These are phyloP conservation scores for Cicer bijugum DNA, from an alignment of 306 rosid species.

Conservation along the genomic window DNA sequence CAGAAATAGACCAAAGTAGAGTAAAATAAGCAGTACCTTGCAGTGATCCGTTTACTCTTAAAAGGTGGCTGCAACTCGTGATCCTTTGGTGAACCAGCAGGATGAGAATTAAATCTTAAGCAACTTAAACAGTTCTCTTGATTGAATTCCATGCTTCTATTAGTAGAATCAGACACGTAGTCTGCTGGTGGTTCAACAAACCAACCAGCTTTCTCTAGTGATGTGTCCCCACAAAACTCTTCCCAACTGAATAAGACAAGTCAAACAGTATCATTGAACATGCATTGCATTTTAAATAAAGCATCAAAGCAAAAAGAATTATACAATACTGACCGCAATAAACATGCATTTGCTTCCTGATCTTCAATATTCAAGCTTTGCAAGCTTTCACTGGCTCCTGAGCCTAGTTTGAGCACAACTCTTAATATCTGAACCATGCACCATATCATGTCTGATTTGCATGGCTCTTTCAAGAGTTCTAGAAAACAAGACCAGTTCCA, in stretches of 20 bases:
- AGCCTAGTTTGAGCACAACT: constrained; percentile 62
- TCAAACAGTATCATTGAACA: constrained; percentile 35
- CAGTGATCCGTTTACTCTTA: constrained; percentile 54
- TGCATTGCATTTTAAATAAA: constrained; percentile 31
- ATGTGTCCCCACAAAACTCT: constrained; percentile 74
- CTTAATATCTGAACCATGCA: constrained; percentile 62
- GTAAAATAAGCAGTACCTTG: constrained; percentile 49
- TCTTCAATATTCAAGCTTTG: constrained; percentile 52
- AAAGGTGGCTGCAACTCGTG: constrained; percentile 55
- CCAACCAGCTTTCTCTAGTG: constrained; percentile 72
- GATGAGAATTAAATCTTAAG: constrained; percentile 45
- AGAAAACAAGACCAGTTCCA: constrained; percentile 87
- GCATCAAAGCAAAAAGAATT: constrained; percentile 17
- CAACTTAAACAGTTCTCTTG: constrained; percentile 53
- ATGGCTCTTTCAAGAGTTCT: constrained; percentile 51
- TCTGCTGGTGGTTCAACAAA: constrained; percentile 51
- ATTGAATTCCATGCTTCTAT: constrained; percentile 45
- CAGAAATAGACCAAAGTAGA: constrained; percentile 1
- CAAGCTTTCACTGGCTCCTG: constrained; percentile 51
- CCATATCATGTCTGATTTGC: constrained; percentile 65
- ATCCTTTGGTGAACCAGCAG: constrained; percentile 43
- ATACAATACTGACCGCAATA: constrained; percentile 63
- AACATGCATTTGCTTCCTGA: constrained; percentile 64
- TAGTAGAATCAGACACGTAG: constrained; percentile 39
- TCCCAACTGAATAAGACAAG: constrained; percentile 74